Base-by-base conservation (phyloP, 768 basidiomycete genomes). In the Lactifluus echinatus region DNA sequence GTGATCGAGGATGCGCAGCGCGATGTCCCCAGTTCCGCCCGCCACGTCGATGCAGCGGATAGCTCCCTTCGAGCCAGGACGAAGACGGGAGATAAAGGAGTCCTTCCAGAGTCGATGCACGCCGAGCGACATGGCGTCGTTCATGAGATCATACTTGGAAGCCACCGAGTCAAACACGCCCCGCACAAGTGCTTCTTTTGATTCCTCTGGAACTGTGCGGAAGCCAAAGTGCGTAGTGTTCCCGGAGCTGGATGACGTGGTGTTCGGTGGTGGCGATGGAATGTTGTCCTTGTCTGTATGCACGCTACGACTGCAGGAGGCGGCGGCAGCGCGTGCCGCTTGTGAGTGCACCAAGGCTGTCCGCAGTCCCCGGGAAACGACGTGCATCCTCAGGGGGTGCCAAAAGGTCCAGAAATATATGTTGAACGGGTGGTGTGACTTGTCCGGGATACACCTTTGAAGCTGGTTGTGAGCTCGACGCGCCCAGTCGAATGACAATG, bases 41-140 rank as follows among this genome's bases (percentile, higher is more conserved):
- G 95, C 96, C 29, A 98, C 90, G 68, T 99, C 96, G 53, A 98
- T 84, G 71, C 92, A 95, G 60, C 81, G 82, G 69, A 83, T 66
- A 1, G 85, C 81, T 1, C 87, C 87, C 59, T 79, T 83, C 53
- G 80, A 80, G 37, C 91, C 90, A 3, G 90, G 93, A 62, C 81
- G 79, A 59, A 97, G 71, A 0, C 77, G 72, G 1, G 82, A 79
- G 26, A 97, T 84, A 67, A 90, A 89, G 17, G 84, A 77, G 70
- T 98, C 93, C 72, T 98, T 99, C 96, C 96, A 99, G 23, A 99
- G 74, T 53, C 96, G 80, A 68, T 98, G 96, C 10, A 98, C 85
- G 34, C 96, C 96, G 60, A 98, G 73, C 3, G 96, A 98, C 71
- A 93, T 89, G n/a, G 93, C 91, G 68, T 98, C 96, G 76, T 99